Base-by-base conservation (phyloP, 2,329 filamentous ascomycete species). In the Periconia sp. region DNA sequence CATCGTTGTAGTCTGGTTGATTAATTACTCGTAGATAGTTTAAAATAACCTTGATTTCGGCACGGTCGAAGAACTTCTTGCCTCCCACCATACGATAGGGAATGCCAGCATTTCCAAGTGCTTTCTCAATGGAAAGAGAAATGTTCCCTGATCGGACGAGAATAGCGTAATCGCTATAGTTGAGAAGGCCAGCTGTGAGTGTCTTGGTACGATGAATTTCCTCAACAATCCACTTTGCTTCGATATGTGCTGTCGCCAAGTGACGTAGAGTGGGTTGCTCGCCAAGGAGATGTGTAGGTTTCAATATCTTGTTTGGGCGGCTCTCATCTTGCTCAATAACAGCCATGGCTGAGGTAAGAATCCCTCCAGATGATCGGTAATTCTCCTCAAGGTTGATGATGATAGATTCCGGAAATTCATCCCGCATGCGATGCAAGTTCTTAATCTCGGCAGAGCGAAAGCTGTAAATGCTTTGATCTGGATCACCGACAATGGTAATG, bases 391-490 rank as follows among this genome's bases (percentile, higher is more conserved):
- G 77, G 5, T 92, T 85, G 31, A 96, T 84, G 44, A 94, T 87
- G 4, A 90, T 80, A 0, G 91, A 94, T 18, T 87, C 81, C 0
- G 85, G 85, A 61, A 88, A 96, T 45, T 89, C 85, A 29, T 76
- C 76, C 38, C 90, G 81, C 77, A 99, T 85, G 2, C 88, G 84
- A 52, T 83, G 82, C 34, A 97, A 78, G 59, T 97, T 99, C 65
- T 87, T 87, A 56, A 92, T 89, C 68, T 99, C 92, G 8, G 94
- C 92, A 6, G 90, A 92, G 15, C 92, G 86, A 78, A 95, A 99
- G 15, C 92, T 89, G 66, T 97, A 99, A 43, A 99, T 99, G 66
- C 92, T 96, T 70, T 99, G 92, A 66, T 99, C 94, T 0, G 94
- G 92, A 65, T 99, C 92, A 23, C 92, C 94, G 4, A 99, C 94